phyloP scores from a whole-genome alignment of 176 grass and related monocot genomes.

The Carex littledalei region DNA sequence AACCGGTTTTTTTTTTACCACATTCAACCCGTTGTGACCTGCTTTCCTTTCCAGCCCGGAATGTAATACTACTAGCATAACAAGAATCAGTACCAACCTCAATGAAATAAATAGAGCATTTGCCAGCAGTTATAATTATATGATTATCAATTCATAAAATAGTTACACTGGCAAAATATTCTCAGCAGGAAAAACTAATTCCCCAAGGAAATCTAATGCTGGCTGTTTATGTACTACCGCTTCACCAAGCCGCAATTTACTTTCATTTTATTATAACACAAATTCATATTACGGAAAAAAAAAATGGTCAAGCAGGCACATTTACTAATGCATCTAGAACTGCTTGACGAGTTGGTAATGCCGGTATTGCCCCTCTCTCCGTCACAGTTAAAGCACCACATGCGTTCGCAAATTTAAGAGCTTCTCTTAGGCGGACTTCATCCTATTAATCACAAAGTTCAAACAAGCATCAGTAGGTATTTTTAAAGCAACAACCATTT shows the following conservation, averaged over 20 bases:
- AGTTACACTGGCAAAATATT: constrained; percentile 1
- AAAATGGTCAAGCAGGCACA: constrained; percentile 31
- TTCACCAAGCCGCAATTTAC: background rate
- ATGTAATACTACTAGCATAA: background rate
- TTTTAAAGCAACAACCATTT: constrained; percentile 1
- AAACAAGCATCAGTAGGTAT: background rate
- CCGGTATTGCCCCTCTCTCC: constrained; percentile 79
- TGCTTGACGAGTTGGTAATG: constrained; percentile 64
- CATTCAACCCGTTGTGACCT: background rate
- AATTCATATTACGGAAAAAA: background rate
- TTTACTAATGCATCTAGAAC: constrained; percentile 60
- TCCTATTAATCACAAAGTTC: constrained; percentile 44
- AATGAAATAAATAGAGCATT: background rate
- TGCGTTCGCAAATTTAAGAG: constrained; percentile 79
- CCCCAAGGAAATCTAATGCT: background rate
- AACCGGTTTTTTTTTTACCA: background rate
- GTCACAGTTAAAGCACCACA: constrained; percentile 84
- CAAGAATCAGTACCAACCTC: background rate
- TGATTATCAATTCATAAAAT: background rate
- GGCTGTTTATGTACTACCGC: background rate
- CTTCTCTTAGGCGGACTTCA: constrained; percentile 61
- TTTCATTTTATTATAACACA: background rate
- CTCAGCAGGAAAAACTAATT: background rate
- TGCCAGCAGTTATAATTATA: background rate
- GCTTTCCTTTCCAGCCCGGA: background rate